Percentiles rank a stretch among this genome's conserved stretches.
phyloP scores from a whole-genome alignment of 306 rosid species.

The Cicer pinnatifidum region DNA sequence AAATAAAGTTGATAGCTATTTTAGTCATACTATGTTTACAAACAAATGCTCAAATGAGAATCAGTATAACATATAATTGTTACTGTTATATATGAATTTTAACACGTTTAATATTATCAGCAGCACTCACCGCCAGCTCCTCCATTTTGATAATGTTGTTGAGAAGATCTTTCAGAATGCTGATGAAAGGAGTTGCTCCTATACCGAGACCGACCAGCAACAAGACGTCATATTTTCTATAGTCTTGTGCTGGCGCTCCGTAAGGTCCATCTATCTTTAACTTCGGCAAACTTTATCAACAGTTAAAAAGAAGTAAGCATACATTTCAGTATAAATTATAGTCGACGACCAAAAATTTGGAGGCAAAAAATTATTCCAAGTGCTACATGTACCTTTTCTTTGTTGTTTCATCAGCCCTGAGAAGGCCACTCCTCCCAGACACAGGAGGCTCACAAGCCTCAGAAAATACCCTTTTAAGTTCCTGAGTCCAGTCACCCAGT shows the following conservation, averaged over 20 bases:
- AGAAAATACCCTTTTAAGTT: slow-evolving; percentile 88
- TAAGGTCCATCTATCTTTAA: slow-evolving; percentile 96
- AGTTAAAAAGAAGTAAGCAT: slow-evolving; percentile 6
- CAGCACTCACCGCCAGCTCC: slow-evolving; percentile 87
- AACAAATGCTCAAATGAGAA: slow-evolving; percentile 21
- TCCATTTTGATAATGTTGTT: slow-evolving; percentile 91
- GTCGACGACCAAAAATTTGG: slow-evolving; percentile 24
- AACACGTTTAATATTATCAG: slow-evolving; percentile 17
- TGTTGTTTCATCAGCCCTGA: slow-evolving; percentile 96
- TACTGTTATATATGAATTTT: slow-evolving; percentile 2
- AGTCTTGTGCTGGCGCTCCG: slow-evolving; percentile 98
- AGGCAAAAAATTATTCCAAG: slow-evolving; percentile 22
- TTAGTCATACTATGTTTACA: slow-evolving; percentile 17
- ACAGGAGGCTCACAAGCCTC: slow-evolving; percentile 95
- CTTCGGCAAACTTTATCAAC: slow-evolving; percentile 78
- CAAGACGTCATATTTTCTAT: slow-evolving; percentile 85
- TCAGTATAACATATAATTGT: not conserved
- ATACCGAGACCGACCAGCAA: slow-evolving; percentile 96
- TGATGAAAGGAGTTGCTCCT: slow-evolving; percentile 98
- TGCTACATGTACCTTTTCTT: slow-evolving; percentile 67
- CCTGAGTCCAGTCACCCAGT: slow-evolving; percentile 99
- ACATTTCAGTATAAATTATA: not conserved
- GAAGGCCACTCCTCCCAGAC: slow-evolving; percentile 93
- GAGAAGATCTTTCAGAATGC: slow-evolving; percentile 92
- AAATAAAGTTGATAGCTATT: slow-evolving; percentile 32